Base-by-base conservation (phyloP, 257 asterid species). In the Penstemon newberryi region DNA sequence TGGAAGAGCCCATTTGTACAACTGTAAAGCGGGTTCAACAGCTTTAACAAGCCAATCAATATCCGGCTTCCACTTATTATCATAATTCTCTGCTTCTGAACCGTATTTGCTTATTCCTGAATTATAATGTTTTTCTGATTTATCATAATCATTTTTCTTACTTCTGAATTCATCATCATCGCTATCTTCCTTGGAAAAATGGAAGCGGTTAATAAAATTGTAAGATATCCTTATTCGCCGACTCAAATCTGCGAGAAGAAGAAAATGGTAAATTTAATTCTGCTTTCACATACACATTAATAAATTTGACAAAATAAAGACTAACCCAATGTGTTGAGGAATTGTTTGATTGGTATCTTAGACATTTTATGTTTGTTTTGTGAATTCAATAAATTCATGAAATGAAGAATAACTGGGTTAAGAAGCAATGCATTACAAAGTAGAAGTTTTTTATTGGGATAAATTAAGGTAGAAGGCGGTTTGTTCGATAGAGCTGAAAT, bases 11-110 rank as follows among this genome's bases (percentile, higher is more conserved):
- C 93, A 85, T 70, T 85, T 91, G 73, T 84, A 91, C 50, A 94
- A 77, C 67, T 91, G 96, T 70, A 89, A 74, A 57, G 97, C 99
- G 3, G 97, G 92, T 63, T 94, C 99, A 52, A 94, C 81, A 59
- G 95, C 93, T 81, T 82, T 94, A 36, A 86, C 75, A 19, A 90
- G 83, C 97, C 96, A 94, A 75, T 85, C 86, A 78, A 85, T 81
- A 63, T 91, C 96, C 3, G 86, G 88, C 81, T 81, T 91, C 99
- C 96, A 87, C 52, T 75, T 88, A 63, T 67, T 58, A 59, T 44
- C 78, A 56, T 60, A 67, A 58, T 77, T 87, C 25, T 84, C 83
- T 38, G 79, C 84, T 54, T 72, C 78, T 7, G 87, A 77, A 57
- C 81, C 74, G 71, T 66, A 60, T 42, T 44, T 75, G 71, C 68